These are phyloP conservation scores for Peterozyma toletana DNA, from an alignment of 805 yeast species.

Conservation along the genomic window DNA sequence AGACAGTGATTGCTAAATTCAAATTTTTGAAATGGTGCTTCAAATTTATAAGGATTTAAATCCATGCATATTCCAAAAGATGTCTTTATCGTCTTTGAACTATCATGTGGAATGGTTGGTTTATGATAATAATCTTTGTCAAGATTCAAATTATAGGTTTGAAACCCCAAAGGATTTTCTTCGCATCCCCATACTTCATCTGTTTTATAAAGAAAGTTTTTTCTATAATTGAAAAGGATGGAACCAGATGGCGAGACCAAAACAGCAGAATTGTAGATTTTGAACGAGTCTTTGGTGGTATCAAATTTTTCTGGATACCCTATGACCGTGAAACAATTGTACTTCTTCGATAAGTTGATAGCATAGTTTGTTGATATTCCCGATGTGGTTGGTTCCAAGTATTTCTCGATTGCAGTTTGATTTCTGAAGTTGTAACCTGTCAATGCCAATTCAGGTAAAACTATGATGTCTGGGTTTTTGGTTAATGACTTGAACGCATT, in stretches of 20 bases:
- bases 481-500: constrained; percentile 15
- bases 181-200: constrained; percentile 77
- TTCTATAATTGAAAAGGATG: constrained; percentile 60
- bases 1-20: constrained; percentile 61
- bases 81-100: constrained; percentile 25
- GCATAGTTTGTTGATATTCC: constrained; percentile 57
- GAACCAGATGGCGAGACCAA: constrained; percentile 55
- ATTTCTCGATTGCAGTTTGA: constrained; percentile 45
- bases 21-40: constrained; percentile 67
- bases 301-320: constrained; percentile 70
- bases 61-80: constrained; percentile 93
- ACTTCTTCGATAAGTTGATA: constrained; percentile 35
- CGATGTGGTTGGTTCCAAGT: constrained; percentile 35
- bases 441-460: constrained; percentile 78
- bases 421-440: constrained; percentile 72
- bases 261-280: constrained; percentile 64
- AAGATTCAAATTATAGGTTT: constrained; percentile 36
- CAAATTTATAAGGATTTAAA: constrained; percentile 76
- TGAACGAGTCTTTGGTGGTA: constrained; percentile 3
- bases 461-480: constrained; percentile 51
- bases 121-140: constrained; percentile 12
- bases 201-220: constrained; percentile 68
- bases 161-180: constrained; percentile 61
- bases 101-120: constrained; percentile 4
- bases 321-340: constrained; percentile 59